phyloP scores from a whole-genome alignment of 2,329 filamentous ascomycete genomes.

The Xylaria sp. region DNA sequence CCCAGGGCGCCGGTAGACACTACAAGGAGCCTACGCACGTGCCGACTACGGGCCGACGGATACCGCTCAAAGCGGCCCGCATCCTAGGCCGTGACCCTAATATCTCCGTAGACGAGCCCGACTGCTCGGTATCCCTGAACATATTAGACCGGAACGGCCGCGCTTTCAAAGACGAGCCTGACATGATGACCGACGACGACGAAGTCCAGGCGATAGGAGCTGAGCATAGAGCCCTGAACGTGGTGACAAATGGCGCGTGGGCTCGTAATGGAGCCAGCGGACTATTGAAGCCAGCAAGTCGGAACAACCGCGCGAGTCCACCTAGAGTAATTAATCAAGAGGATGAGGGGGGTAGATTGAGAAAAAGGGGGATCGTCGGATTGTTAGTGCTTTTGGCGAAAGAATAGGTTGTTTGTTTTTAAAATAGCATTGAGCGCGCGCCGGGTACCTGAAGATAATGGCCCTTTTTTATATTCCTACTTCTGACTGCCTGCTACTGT shows the following conservation, averaged over 20 bases:
- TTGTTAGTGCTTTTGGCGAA: background rate
- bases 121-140: slow-evolving; percentile 40
- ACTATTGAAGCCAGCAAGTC: slow-evolving; percentile 28
- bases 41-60: slow-evolving; percentile 32
- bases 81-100: slow-evolving; percentile 53
- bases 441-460: background rate
- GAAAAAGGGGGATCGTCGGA: background rate
- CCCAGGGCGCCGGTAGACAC: slow-evolving; percentile 32
- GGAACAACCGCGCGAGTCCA: slow-evolving; percentile 9
- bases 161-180: slow-evolving; percentile 38
- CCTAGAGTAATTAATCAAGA: slow-evolving; percentile 15
- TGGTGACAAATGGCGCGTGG: slow-evolving; percentile 38
- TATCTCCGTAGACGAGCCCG: slow-evolving; percentile 46
- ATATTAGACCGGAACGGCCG: slow-evolving; percentile 44
- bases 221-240: slow-evolving; percentile 40
- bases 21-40: slow-evolving; percentile 26
- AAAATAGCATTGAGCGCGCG: background rate
- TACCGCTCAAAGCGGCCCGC: slow-evolving; percentile 53
- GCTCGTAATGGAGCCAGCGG: slow-evolving; percentile 33
- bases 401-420: background rate
- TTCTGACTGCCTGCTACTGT: too few relatives aligned
- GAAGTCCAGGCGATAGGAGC: slow-evolving; percentile 26
- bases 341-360: slow-evolving; percentile 18
- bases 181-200: slow-evolving; percentile 31
- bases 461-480: too few relatives aligned